phyloP scores from a whole-genome alignment of 176 grass and related monocot species.

The Rhynchospora pubera region DNA sequence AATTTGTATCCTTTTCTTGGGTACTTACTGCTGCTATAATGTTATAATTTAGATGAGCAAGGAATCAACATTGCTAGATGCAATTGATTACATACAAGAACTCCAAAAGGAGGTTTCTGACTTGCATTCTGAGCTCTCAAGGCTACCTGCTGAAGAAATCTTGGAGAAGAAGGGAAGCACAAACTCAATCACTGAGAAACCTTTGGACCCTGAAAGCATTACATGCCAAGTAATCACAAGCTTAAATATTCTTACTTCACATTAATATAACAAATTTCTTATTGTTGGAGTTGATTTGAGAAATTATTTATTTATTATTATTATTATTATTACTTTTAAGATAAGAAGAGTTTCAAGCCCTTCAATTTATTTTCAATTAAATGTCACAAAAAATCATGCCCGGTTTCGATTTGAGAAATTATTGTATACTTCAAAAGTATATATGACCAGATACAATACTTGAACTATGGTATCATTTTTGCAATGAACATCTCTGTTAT shows the following conservation, averaged over 20 bases:
- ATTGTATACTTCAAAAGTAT: too few species aligned
- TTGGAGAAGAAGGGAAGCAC: slow-evolving; percentile 46
- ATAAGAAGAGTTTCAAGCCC: too few species aligned
- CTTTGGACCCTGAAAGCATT: slow-evolving; percentile 18
- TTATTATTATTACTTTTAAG: too few species aligned
- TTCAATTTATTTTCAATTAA: too few species aligned
- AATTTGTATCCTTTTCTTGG: neutral
- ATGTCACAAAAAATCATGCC: too few species aligned
- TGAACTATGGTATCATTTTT: too few species aligned
- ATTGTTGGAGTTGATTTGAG: too few species aligned
- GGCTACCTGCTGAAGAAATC: slow-evolving; percentile 37
- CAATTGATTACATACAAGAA: slow-evolving; percentile 72
- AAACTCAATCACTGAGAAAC: slow-evolving; percentile 34
- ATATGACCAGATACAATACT: too few species aligned
- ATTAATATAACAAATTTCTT: neutral
- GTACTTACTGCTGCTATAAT: neutral
- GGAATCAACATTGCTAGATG: slow-evolving; percentile 69
- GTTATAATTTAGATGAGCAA: slow-evolving; percentile 73
- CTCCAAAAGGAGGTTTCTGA: slow-evolving; percentile 69
- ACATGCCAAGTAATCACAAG: slow-evolving; percentile 44
- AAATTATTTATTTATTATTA: too few species aligned
- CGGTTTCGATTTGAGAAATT: neutral
- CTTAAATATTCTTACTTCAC: neutral
- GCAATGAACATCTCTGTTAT: too few species aligned
- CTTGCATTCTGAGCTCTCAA: slow-evolving; percentile 53